Conservation (phyloP, 2,329 filamentous ascomycete genomes). For the Clarireedia paspali region DNA sequence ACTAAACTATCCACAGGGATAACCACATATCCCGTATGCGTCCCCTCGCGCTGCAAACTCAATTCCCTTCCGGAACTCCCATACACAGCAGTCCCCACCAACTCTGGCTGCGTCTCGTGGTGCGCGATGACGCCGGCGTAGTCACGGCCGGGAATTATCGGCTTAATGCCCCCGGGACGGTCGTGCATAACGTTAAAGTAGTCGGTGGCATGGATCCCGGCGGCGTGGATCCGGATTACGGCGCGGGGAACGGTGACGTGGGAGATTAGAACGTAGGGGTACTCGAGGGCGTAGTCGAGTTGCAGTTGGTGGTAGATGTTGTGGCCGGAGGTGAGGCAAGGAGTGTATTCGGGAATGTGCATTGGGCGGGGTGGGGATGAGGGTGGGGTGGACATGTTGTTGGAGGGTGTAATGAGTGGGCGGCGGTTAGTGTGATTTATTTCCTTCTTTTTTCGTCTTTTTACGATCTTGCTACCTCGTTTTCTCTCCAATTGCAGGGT, state of each 20-base stretch:
- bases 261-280: neutral
- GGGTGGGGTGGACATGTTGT: too few relatives aligned
- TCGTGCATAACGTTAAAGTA: neutral
- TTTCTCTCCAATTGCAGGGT: too few relatives aligned
- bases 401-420: too few relatives aligned
- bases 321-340: too few relatives aligned
- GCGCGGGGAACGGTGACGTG: neutral
- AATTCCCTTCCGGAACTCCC: neutral
- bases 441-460: too few relatives aligned
- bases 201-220: neutral
- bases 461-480: too few relatives aligned
- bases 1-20: neutral
- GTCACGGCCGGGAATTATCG: neutral
- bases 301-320: too few relatives aligned
- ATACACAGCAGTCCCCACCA: neutral
- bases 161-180: neutral
- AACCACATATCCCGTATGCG: neutral
- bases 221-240: neutral
- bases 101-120: neutral
- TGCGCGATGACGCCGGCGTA: neutral
- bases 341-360: too few relatives aligned
- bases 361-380: too few relatives aligned
- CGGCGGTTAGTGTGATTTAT: too few relatives aligned
- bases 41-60: neutral
- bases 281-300: too few relatives aligned